Conservation (phyloP, 2,329 filamentous ascomycete genomes). For the Pseudopyrenochaeta lycopersici region DNA sequence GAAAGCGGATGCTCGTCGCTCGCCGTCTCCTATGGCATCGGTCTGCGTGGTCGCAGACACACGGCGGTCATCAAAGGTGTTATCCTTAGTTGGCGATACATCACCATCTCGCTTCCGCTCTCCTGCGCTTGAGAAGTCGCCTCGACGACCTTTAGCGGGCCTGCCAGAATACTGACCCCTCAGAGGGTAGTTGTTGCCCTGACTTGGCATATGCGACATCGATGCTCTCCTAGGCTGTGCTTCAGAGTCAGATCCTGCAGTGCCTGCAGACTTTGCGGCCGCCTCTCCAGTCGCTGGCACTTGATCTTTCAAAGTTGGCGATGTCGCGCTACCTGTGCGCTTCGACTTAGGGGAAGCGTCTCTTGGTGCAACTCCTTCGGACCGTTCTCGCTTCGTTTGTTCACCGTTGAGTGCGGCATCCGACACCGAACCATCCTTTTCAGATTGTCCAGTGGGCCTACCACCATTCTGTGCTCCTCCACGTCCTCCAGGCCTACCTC, state of each 20-base stretch:
- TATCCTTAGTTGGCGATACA: constrained; percentile 42
- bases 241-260: constrained; percentile 33
- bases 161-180: constrained; percentile 38
- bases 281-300: constrained; percentile 34
- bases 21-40: constrained; percentile 43
- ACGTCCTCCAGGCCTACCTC: constrained; percentile 62
- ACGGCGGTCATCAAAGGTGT: constrained; percentile 39
- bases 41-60: constrained; percentile 43
- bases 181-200: constrained; percentile 36
- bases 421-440: constrained; percentile 45
- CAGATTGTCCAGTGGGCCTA: constrained; percentile 51
- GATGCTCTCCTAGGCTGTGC: constrained; percentile 28
- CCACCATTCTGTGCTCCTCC: constrained; percentile 65
- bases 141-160: constrained; percentile 41
- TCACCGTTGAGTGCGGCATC: constrained; percentile 39
- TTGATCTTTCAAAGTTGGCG: constrained; percentile 41
- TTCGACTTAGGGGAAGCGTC: constrained; percentile 47
- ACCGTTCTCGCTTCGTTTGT: constrained; percentile 42
- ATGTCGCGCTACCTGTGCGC: constrained; percentile 44
- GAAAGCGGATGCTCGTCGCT: constrained; percentile 38
- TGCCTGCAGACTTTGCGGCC: constrained; percentile 24
- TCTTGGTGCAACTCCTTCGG: constrained; percentile 32
- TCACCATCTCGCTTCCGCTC: constrained; percentile 47
- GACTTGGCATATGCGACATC: constrained; percentile 25
- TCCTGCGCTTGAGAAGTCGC: constrained; percentile 35